Base-by-base conservation (phyloP, 139 green algal species). In the Tetradesmus lagerheimii region DNA sequence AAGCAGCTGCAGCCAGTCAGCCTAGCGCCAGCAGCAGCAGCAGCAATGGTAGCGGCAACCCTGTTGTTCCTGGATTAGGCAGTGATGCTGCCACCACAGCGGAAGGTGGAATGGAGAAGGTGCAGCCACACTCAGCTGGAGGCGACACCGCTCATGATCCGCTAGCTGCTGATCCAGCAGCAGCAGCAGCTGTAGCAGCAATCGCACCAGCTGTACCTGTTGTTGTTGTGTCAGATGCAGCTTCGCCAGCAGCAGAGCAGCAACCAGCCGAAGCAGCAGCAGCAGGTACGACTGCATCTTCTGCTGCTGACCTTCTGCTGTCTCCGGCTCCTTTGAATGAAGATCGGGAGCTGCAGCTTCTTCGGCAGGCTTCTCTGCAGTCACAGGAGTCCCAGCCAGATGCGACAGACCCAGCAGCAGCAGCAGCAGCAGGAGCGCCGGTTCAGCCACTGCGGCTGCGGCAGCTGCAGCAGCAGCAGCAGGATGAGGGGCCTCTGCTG, bases 291-390 rank as follows among this genome's bases (percentile, higher is more conserved):
- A 18, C 74, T n/a, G 79, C 23, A 37, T 29, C 18, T 39, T 85
- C 79, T 64, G 14, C 79, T 66, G 80, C 47, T 74, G 80, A 86
- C 14, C 45, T 86, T 27, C 31, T 75, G 31, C 12, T 86, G n/a
- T 75, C 47, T n/a, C 45, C 80, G 25, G 43, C 29, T 18, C 29
- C 47, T 4, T 74, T 74, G n/a, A 53, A 47, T n/a, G n/a, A 47
- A n/a, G 79, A 67, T 18, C 79, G 31, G n/a, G 8, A 37, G 27
- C 50, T 67, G 79, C 79, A 67, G 79, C 50, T 85, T 25, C 25
- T 47, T 9, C 20, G 79, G 31, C 79, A 85, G 41, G 50, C 43
- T 0, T 85, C 79, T 29, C 12, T 31, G 53, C 79, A 85, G 57
- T 71, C 57, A 1, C 57, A 71, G 57, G 57, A 71, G 3, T 71